Percentiles rank a stretch among this genome's conserved stretches.
phyloP scores from a whole-genome alignment of 2,329 filamentous ascomycete species.

The Colletotrichum sp. region DNA sequence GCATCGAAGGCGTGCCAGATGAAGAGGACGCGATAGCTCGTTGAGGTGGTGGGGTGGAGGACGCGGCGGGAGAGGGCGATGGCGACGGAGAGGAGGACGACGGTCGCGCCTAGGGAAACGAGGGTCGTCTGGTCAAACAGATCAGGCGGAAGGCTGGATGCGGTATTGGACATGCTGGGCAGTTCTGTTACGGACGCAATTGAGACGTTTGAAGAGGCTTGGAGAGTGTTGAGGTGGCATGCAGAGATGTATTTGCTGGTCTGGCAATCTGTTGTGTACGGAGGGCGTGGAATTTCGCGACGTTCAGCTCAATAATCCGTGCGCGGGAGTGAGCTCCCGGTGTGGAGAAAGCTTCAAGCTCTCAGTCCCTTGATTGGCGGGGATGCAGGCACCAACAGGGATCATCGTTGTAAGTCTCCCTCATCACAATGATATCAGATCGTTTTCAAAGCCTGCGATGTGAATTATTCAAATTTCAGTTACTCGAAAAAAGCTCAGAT shows the following conservation, averaged over 20 bases:
- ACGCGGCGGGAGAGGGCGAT: constrained; percentile 52
- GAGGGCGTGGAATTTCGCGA: neutral
- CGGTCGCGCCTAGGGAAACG: constrained; percentile 60
- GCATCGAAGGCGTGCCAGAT: constrained; percentile 96
- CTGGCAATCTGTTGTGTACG: neutral
- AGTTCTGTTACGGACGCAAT: neutral
- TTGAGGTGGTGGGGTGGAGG: constrained; percentile 54
- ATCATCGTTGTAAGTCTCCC: neutral
- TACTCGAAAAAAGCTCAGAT: fast-evolving
- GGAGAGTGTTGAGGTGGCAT: neutral
- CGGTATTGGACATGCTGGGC: constrained; percentile 21
- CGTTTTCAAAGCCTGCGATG: too few species aligned
- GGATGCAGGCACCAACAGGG: too few species aligned
- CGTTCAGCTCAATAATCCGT: neutral
- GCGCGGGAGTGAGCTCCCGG: neutral
- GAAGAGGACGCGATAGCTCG: constrained; percentile 77
- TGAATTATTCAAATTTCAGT: too few species aligned
- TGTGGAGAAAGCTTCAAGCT: neutral
- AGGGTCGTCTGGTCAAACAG: constrained; percentile 66
- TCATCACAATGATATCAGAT: neutral
- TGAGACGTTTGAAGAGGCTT: neutral
- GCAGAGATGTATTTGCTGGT: neutral
- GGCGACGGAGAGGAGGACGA: constrained; percentile 56
- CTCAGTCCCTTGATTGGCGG: neutral
- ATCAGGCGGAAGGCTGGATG: constrained; percentile 51